A percentile compares a stretch with the other conserved stretches of the same genome.
These are phyloP conservation scores for Podospora comata DNA, from an alignment of 495 filamentous ascomycete species.

Conservation along the genomic window DNA sequence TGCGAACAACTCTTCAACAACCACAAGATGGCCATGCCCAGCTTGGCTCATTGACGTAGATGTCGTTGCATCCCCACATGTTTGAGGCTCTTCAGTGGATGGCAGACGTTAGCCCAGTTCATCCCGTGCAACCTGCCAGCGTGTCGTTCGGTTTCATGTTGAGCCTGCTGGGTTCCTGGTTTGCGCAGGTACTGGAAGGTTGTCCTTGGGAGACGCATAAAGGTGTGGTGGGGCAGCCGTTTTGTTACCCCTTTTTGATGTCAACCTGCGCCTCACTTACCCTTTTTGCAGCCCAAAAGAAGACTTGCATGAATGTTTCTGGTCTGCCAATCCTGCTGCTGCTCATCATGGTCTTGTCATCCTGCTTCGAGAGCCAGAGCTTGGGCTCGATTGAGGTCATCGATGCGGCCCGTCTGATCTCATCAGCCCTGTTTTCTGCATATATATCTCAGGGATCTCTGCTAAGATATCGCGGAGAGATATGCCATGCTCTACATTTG, in stretches of 20 bases:
- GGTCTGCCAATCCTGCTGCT: background rate
- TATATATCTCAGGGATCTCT: background rate
- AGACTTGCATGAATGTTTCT: background rate
- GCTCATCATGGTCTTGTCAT: background rate
- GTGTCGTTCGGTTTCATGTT: conserved; percentile 5
- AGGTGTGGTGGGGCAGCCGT: conserved; percentile 7
- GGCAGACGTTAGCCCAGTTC: background rate
- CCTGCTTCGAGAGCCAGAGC: background rate
- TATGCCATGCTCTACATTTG: background rate
- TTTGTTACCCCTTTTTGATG: conserved; percentile 4
- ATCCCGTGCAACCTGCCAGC: conserved; percentile 3
- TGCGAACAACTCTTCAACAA: background rate
- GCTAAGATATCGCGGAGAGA: background rate
- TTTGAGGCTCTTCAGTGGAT: conserved; percentile 1
- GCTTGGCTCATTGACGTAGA: background rate
- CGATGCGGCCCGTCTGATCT: background rate
- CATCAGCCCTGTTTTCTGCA: background rate
- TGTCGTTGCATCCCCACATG: background rate
- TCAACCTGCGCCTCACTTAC: background rate
- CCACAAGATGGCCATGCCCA: background rate
- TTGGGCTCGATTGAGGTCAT: background rate
- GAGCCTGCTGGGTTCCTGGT: background rate
- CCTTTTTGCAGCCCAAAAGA: background rate
- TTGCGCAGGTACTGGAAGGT: conserved; percentile 4
- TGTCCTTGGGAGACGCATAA: background rate